Evolutionary conservation across 106 monocot species (phyloP).

Genomic region (Dioscorea alata): DNA sequence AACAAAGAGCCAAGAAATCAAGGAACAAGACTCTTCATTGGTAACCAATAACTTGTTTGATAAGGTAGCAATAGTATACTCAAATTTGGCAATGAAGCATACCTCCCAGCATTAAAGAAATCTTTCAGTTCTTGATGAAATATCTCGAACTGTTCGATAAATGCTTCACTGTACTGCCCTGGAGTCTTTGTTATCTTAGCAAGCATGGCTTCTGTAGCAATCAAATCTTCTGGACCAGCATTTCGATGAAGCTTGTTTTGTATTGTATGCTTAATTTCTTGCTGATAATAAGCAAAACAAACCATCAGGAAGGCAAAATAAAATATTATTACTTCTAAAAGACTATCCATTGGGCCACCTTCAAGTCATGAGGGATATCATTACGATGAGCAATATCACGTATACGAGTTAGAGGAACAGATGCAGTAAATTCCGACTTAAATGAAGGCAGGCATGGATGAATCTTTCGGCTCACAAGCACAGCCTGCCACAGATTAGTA

Average conservation of each 20-base stretch:
- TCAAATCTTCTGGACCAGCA: constrained; percentile 98
- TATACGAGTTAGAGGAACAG: constrained; percentile 95
- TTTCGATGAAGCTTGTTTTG: constrained; percentile 98
- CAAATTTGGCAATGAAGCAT: constrained; percentile 9
- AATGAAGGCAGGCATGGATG: constrained; percentile 95
- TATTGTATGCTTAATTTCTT: constrained; percentile 99
- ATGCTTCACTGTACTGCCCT: constrained; percentile 75
- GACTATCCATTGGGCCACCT: constrained; percentile 39
- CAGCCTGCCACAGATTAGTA: constrained; percentile 30
- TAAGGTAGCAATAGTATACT: too few species aligned
- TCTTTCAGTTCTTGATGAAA: constrained; percentile 89
- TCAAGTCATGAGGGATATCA: constrained; percentile 96
- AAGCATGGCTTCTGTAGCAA: constrained; percentile 96
- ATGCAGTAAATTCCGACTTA: constrained; percentile 95
- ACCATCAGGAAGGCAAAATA: background rate
- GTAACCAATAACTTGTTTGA: too few species aligned
- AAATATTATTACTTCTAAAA: background rate
- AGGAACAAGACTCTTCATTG: too few species aligned
- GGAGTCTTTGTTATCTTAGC: constrained; percentile 67
- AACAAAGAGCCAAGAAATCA: too few species aligned
- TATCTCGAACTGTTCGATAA: constrained; percentile 93
- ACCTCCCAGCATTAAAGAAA: constrained; percentile 99
- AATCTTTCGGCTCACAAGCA: constrained; percentile 75
- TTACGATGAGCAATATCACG: constrained; percentile 93
- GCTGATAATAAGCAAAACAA: constrained; percentile 36